Evolutionary conservation across 2,329 filamentous ascomycete species (phyloP).

Genomic region (Hypoxylon sp.): DNA sequence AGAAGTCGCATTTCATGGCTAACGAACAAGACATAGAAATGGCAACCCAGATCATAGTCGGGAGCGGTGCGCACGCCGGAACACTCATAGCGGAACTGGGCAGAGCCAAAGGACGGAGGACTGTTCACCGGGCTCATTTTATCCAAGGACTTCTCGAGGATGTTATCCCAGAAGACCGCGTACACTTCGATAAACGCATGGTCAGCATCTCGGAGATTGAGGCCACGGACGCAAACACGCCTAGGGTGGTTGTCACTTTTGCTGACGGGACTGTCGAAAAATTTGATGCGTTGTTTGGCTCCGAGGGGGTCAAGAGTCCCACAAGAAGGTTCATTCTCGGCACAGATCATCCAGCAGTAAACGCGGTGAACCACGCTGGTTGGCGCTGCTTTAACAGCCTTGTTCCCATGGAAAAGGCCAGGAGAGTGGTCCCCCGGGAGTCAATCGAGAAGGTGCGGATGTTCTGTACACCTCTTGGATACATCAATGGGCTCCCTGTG

Average conservation of each 20-base stretch:
- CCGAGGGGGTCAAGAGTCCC: background rate
- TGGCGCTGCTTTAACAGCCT: slow-evolving; percentile 28
- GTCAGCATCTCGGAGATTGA: background rate
- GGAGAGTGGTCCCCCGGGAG: slow-evolving; percentile 25
- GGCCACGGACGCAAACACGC: background rate
- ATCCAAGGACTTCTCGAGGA: slow-evolving; percentile 38
- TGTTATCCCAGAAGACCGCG: slow-evolving; percentile 13
- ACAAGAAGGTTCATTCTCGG: background rate
- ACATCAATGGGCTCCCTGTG: slow-evolving; percentile 40
- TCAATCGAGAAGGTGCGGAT: slow-evolving; percentile 37
- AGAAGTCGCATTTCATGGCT: slow-evolving; percentile 41
- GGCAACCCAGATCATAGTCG: slow-evolving; percentile 41
- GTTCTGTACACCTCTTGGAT: slow-evolving; percentile 38
- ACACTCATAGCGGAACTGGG: slow-evolving; percentile 40
- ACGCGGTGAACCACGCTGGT: slow-evolving; percentile 1
- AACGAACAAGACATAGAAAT: slow-evolving; percentile 39
- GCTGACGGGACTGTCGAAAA: background rate
- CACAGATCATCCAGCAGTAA: background rate
- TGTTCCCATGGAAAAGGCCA: slow-evolving; percentile 31
- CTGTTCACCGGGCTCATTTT: slow-evolving; percentile 40
- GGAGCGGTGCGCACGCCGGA: slow-evolving; percentile 25
- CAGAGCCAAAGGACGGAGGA: slow-evolving; percentile 34
- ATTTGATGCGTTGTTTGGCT: background rate
- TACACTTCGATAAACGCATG: background rate
- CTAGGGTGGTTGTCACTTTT: background rate